Evolutionary conservation across 345 rosid species (phyloP).

Genomic region (Jatropha curcas): DNA sequence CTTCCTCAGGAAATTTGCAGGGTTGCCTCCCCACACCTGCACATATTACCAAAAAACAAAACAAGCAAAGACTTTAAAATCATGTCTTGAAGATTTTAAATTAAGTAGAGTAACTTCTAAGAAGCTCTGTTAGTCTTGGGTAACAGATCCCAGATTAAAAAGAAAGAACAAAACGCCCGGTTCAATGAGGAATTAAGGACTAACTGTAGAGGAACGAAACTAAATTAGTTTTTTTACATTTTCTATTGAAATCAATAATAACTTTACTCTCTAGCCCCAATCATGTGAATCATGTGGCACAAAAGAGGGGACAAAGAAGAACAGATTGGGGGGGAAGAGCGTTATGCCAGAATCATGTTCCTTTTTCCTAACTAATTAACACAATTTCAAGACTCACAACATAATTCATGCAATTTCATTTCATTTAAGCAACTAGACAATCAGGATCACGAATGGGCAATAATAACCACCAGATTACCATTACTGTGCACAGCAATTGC

Average conservation of each 20-base stretch:
- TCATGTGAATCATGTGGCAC: neutral
- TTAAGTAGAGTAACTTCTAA: neutral
- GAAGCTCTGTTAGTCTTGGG: neutral
- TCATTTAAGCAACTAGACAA: neutral
- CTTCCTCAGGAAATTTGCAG: conserved; percentile 91
- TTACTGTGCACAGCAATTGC: neutral
- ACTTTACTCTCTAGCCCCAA: neutral
- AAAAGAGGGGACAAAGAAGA: neutral
- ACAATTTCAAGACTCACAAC: neutral
- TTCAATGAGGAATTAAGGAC: neutral
- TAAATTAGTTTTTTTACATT: neutral
- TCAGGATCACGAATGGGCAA: neutral
- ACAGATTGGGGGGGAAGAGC: neutral
- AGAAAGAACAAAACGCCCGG: neutral
- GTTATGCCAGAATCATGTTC: no score
- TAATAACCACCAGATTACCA: neutral
- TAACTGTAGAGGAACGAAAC: neutral
- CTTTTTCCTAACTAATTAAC: neutral
- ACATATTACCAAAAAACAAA: neutral
- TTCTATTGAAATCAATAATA: neutral
- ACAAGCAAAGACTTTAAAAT: neutral
- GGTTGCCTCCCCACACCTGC: conserved; percentile 98
- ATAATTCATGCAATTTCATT: neutral
- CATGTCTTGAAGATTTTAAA: neutral
- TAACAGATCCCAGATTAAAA: neutral